These are phyloP conservation scores for Penicillium sp. DNA, from an alignment of 2,329 filamentous ascomycete species.

Conservation along the genomic window DNA sequence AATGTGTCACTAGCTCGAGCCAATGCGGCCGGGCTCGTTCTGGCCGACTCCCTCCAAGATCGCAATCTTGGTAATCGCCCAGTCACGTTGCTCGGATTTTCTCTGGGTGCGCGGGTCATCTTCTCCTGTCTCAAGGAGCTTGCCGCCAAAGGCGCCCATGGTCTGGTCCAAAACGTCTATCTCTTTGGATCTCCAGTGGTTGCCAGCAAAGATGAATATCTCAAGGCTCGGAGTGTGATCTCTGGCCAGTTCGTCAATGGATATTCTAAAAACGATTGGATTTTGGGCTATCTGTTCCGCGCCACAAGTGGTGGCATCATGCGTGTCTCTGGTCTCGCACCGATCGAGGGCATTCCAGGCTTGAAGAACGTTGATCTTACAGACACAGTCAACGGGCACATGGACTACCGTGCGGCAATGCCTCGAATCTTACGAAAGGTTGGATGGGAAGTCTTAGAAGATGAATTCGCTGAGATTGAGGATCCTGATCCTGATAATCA, in stretches of 20 bases:
- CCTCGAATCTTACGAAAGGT: conserved; percentile 78
- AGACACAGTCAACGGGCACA: conserved; percentile 79
- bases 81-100: conserved; percentile 91
- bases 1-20: conserved; percentile 91
- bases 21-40: conserved; percentile 78
- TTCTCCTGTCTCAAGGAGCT: conserved; percentile 87
- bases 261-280: conserved; percentile 95
- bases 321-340: conserved; percentile 74
- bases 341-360: conserved; percentile 68
- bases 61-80: conserved; percentile 85
- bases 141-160: conserved; percentile 72
- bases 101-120: conserved; percentile 84
- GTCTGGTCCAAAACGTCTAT: conserved; percentile 90
- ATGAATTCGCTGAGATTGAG: conserved; percentile 94
- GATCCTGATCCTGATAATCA: conserved; percentile 96
- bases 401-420: conserved; percentile 94
- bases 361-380: conserved; percentile 89
- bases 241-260: conserved; percentile 92
- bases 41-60: conserved; percentile 89
- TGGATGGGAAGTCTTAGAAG: conserved; percentile 84
- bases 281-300: conserved; percentile 89
- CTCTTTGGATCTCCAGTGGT: conserved; percentile 90
- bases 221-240: conserved; percentile 74
- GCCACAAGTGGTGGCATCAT: conserved; percentile 89
- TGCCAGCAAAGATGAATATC: conserved; percentile 82